A percentile compares a stretch with the other conserved stretches of the same genome.
phyloP scores from a whole-genome alignment of 2,329 filamentous ascomycete species.

The Rhinocladiella mackenziei region DNA sequence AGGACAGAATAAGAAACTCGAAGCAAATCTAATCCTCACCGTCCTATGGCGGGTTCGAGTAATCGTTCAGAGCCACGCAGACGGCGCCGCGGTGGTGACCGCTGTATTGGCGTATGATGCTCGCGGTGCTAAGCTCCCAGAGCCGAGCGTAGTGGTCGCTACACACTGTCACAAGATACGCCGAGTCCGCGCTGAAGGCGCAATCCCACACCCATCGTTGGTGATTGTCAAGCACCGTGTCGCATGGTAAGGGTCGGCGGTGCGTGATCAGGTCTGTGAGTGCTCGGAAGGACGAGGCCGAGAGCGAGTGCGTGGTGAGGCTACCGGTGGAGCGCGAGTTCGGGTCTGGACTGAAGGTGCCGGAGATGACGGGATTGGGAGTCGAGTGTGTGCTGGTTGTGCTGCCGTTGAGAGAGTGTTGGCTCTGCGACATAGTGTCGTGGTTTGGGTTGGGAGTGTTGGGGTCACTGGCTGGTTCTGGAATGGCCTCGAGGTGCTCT shows the following conservation, averaged over 20 bases:
- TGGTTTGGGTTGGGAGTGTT: not conserved
- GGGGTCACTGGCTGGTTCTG: conserved; percentile 8
- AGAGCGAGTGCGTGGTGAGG: conserved; percentile 12
- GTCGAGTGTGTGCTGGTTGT: not conserved
- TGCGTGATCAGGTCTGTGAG: conserved; percentile 24
- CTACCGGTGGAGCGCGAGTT: conserved; percentile 13
- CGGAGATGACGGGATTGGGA: conserved; percentile 5
- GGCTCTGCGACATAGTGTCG: not conserved
- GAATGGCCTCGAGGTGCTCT: conserved; percentile 35
- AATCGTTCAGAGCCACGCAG: conserved; percentile 89
- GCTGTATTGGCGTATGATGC: conserved; percentile 91
- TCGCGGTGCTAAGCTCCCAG: conserved; percentile 83
- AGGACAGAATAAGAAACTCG: too few species aligned
- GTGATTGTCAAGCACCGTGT: conserved; percentile 83
- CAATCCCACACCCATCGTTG: conserved; percentile 98
- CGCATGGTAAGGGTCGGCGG: conserved; percentile 60
- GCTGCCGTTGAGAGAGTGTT: conserved; percentile 3
- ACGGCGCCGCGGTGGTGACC: conserved; percentile 89
- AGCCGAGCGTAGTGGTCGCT: conserved; percentile 88
- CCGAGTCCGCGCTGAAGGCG: conserved; percentile 87
- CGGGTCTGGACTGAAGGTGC: conserved; percentile 1
- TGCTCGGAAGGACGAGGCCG: conserved; percentile 15
- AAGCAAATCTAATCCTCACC: not conserved
- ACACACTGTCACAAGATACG: conserved; percentile 88
- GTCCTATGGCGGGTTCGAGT: conserved; percentile 40